phyloP scores from a whole-genome alignment of 306 rosid species.

The Malus asiatica region DNA sequence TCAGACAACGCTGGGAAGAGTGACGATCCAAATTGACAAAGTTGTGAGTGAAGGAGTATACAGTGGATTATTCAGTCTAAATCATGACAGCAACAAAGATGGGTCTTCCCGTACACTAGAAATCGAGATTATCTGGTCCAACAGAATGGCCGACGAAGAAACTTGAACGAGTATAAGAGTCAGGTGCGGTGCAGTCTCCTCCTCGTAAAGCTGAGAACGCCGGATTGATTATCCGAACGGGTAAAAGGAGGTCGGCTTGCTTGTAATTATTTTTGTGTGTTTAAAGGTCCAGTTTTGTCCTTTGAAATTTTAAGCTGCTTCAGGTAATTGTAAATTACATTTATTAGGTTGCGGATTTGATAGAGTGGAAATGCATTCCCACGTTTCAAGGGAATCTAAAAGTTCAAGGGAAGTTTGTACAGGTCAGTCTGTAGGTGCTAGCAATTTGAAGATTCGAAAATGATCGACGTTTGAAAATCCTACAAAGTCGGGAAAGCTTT shows the following conservation, averaged over 20 bases:
- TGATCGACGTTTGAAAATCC: conserved; percentile 24
- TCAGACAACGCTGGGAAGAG: conserved; percentile 88
- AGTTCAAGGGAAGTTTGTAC: conserved; percentile 56
- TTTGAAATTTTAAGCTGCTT: conserved; percentile 37
- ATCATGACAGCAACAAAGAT: conserved; percentile 84
- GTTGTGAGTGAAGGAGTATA: conserved; percentile 89
- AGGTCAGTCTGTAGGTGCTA: conserved; percentile 41
- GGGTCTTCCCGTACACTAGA: conserved; percentile 87
- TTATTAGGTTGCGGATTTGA: conserved; percentile 16
- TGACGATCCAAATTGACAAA: conserved; percentile 94
- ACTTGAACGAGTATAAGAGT: conserved; percentile 22
- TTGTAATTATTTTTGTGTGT: conserved; percentile 40
- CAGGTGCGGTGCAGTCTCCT: conserved; percentile 5
- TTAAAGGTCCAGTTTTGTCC: conserved; percentile 65
- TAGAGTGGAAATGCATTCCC: conserved; percentile 35
- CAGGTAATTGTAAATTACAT: conserved; percentile 64
- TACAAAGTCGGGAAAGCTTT: conserved; percentile 2
- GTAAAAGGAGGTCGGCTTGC: conserved; percentile 20
- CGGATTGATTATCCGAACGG: not conserved
- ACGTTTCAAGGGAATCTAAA: conserved; percentile 28
- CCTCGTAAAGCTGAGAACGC: not conserved
- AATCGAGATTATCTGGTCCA: conserved; percentile 93
- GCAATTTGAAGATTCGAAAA: conserved; percentile 31
- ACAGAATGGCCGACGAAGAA: conserved; percentile 61
- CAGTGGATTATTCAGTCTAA: conserved; percentile 91